phyloP scores from a whole-genome alignment of 164 flowering plant genomes.

The Magnolia officinalis region DNA sequence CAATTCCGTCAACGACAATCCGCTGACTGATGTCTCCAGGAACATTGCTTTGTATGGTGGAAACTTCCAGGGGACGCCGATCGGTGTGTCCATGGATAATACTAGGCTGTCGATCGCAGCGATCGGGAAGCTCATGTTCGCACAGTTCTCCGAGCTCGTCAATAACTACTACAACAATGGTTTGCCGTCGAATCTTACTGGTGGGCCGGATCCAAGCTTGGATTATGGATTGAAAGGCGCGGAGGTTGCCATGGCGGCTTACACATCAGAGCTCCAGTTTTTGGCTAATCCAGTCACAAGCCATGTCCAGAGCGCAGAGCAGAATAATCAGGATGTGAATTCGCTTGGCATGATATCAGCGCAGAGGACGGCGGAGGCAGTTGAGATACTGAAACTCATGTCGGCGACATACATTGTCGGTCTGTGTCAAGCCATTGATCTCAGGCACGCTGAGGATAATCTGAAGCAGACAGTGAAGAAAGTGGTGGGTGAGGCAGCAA shows the following conservation, averaged over 20 bases:
- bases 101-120: constrained; percentile 36
- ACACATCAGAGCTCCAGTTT: constrained; percentile 41
- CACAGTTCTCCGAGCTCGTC: constrained; percentile 42
- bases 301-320: constrained; percentile 46
- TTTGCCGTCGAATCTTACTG: constrained; percentile 36
- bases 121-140: constrained; percentile 42
- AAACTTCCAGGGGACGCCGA: constrained; percentile 45
- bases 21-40: constrained; percentile 30
- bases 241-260: constrained; percentile 44
- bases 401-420: constrained; percentile 41
- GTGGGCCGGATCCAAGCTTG: constrained; percentile 38
- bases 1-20: constrained; percentile 42
- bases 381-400: constrained; percentile 48
- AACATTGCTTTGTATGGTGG: constrained; percentile 38
- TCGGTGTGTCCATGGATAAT: constrained; percentile 47
- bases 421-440: constrained; percentile 46
- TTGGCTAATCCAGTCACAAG: constrained; percentile 40
- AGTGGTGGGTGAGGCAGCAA: constrained; percentile 33
- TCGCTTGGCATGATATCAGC: constrained; percentile 47
- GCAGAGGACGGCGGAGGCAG: constrained; percentile 39
- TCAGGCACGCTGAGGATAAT: constrained; percentile 53
- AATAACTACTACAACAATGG: constrained; percentile 43
- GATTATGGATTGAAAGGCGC: constrained; percentile 47
- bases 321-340: constrained; percentile 46
- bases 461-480: constrained; percentile 34